These are phyloP conservation scores for Tolypocladium ovalisporum DNA, from an alignment of 2,329 filamentous ascomycete genomes.

Conservation along the genomic window DNA sequence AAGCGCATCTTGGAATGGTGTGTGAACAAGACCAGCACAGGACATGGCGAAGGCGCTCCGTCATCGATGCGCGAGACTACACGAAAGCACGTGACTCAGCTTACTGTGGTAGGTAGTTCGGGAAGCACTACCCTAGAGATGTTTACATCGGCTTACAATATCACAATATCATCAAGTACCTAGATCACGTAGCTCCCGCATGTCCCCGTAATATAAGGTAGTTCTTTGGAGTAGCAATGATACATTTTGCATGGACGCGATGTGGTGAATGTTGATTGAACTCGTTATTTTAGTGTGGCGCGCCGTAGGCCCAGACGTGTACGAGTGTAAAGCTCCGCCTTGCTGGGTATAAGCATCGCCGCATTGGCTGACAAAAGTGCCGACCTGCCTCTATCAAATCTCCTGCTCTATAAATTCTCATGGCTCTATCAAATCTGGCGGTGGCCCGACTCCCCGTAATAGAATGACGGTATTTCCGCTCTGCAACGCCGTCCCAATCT, in stretches of 20 bases:
- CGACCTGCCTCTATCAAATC: not conserved
- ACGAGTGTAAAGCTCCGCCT: not conserved
- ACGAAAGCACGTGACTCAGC: slow-evolving; percentile 16
- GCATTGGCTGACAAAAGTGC: not conserved
- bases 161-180: no score
- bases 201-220: no score
- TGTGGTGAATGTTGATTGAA: not conserved
- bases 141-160: no score
- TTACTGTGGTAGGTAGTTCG: no score
- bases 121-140: no score
- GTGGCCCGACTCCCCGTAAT: slow-evolving; percentile 72
- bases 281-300: not conserved
- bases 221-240: no score
- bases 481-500: slow-evolving; percentile 60
- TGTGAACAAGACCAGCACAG: not conserved
- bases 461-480: slow-evolving; percentile 88
- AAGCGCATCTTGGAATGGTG: slow-evolving; percentile 6
- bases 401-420: not conserved
- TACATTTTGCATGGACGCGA: not conserved
- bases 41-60: slow-evolving; percentile 5
- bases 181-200: no score
- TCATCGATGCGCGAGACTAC: slow-evolving; percentile 17
- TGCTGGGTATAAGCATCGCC: not conserved
- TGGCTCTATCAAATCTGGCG: slow-evolving; percentile 57
- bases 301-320: not conserved